These are phyloP conservation scores for Cicer bijugum DNA, from an alignment of 306 rosid genomes.

Conservation along the genomic window DNA sequence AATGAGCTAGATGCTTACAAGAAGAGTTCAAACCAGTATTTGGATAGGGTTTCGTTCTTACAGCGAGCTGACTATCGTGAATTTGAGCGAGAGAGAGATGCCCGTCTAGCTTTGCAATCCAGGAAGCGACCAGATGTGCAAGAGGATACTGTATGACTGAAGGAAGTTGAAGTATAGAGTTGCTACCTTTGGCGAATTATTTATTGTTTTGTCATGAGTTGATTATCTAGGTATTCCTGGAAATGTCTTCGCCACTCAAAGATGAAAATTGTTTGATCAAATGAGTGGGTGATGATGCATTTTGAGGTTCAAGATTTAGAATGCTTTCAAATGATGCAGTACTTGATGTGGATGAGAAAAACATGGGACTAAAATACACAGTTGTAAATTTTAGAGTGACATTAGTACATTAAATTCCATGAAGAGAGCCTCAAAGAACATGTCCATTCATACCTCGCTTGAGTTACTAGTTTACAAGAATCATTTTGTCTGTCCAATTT, in stretches of 20 bases:
- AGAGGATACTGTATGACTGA: constrained; percentile 60
- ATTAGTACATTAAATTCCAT: constrained; percentile 25
- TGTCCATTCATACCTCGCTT: neutral
- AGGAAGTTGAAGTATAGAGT: constrained; percentile 21
- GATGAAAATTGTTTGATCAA: constrained; percentile 37
- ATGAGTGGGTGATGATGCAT: constrained; percentile 34
- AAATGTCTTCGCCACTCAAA: constrained; percentile 32
- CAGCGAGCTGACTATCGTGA: constrained; percentile 95
- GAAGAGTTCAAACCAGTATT: constrained; percentile 95
- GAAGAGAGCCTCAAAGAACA: constrained; percentile 34
- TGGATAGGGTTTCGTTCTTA: constrained; percentile 85
- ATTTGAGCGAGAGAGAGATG: constrained; percentile 97
- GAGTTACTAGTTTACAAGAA: constrained; percentile 9
- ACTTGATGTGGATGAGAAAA: constrained; percentile 10
- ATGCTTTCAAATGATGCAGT: constrained; percentile 32
- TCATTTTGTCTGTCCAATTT: neutral
- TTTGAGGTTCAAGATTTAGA: constrained; percentile 38
- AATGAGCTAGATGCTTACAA: constrained; percentile 93
- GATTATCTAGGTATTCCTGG: constrained; percentile 39
- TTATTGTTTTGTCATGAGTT: constrained; percentile 16
- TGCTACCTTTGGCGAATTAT: constrained; percentile 30
- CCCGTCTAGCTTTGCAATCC: constrained; percentile 75
- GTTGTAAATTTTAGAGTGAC: constrained; percentile 41
- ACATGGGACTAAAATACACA: constrained; percentile 29
- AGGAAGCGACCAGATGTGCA: constrained; percentile 84